phyloP scores from a whole-genome alignment of 345 rosid species.

The Camelina hispida region DNA sequence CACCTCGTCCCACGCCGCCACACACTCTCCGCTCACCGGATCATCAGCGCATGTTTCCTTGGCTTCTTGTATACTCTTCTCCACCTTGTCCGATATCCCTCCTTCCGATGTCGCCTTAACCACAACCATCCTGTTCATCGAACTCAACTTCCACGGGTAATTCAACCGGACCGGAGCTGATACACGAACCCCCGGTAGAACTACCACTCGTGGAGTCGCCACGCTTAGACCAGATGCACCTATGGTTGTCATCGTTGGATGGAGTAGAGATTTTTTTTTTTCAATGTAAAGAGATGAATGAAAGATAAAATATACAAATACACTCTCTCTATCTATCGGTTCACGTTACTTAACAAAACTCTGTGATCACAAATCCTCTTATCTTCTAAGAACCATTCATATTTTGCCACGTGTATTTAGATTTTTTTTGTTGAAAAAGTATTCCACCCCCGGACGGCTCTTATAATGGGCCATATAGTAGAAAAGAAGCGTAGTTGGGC shows the following conservation, averaged over 20 bases:
- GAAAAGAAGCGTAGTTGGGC: slow-evolving; percentile 8
- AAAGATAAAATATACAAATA: slow-evolving; percentile 14
- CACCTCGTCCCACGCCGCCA: slow-evolving; percentile 99
- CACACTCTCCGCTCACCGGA: slow-evolving; percentile 94
- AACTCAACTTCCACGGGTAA: slow-evolving; percentile 56
- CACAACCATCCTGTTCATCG: slow-evolving; percentile 44
- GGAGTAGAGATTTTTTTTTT: slow-evolving; percentile 21
- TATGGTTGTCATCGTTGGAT: slow-evolving; percentile 59
- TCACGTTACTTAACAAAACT: slow-evolving; percentile 1
- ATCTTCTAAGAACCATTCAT: slow-evolving; percentile 54
- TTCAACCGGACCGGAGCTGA: slow-evolving; percentile 39
- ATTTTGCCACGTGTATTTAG: slow-evolving; percentile 49
- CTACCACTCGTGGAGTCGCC: slow-evolving; percentile 50
- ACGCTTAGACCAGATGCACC: slow-evolving; percentile 52
- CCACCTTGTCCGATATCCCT: slow-evolving; percentile 71
- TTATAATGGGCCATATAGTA: neutral
- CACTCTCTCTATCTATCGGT: neutral
- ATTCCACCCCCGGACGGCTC: neutral
- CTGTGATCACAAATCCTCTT: slow-evolving; percentile 61
- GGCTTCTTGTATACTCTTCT: slow-evolving; percentile 80
- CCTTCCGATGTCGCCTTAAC: slow-evolving; percentile 80
- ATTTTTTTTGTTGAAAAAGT: neutral
- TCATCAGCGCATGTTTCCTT: slow-evolving; percentile 77
- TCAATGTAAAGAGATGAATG: slow-evolving; percentile 12
- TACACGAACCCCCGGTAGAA: slow-evolving; percentile 44